Percentiles rank a stretch among this genome's conserved stretches.
Evolutionary conservation across 352 stramenopile genomes (phyloP).

Genomic region (Saprolegnia parasitica): DNA sequence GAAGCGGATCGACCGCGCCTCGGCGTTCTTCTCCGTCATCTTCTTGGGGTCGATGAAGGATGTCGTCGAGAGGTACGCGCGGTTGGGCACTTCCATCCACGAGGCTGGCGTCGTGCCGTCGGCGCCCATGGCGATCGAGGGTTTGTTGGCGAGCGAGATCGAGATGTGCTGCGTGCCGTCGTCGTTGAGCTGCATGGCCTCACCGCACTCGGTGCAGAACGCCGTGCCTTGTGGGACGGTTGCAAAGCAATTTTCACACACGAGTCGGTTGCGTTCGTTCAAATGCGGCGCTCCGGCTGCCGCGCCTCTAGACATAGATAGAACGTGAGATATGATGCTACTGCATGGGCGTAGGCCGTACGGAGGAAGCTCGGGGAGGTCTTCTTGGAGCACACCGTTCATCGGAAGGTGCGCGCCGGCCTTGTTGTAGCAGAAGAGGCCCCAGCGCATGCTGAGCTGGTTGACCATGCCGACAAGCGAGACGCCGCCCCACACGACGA

Average conservation of each 20-base stretch:
- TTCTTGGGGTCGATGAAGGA: conserved; percentile 87
- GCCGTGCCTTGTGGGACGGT: conserved; percentile 73
- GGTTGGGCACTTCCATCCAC: conserved; percentile 80
- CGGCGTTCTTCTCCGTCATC: conserved; percentile 63
- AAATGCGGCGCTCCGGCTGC: conserved; percentile 50
- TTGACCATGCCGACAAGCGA: conserved; percentile 60
- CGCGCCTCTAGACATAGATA: too few species aligned
- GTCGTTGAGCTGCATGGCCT: conserved; percentile 75
- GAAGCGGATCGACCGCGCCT: conserved; percentile 79
- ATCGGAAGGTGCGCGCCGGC: conserved; percentile 69
- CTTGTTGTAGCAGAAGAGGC: conserved; percentile 85
- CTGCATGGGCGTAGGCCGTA: too few species aligned
- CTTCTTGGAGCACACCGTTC: conserved; percentile 42
- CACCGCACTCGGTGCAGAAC: conserved; percentile 85
- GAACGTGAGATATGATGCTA: too few species aligned
- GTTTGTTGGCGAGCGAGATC: conserved; percentile 84
- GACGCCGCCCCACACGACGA: conserved; percentile 69
- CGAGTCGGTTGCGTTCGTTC: conserved; percentile 65
- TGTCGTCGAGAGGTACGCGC: conserved; percentile 79
- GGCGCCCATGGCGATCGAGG: conserved; percentile 74
- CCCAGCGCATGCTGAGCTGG: conserved; percentile 82
- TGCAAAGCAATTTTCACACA: conserved; percentile 87
- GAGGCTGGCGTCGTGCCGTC: conserved; percentile 65
- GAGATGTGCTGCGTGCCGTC: conserved; percentile 65
- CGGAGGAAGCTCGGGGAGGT: conserved; percentile 63